phyloP scores from a whole-genome alignment of 768 basidiomycete genomes.

The Pleurotus pulmonarius region DNA sequence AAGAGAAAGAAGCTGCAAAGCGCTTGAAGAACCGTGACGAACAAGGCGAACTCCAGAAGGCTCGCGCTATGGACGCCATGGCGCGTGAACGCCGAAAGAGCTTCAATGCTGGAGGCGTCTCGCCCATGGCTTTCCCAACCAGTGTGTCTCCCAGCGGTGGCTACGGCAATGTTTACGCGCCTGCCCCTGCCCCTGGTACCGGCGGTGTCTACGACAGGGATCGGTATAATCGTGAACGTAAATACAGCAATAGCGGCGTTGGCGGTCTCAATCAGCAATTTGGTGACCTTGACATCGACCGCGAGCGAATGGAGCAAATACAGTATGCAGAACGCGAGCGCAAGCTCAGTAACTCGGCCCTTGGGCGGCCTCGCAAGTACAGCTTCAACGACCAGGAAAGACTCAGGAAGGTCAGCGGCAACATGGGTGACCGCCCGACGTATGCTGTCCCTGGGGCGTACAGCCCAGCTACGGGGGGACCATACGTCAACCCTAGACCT shows the following conservation, averaged over 20 bases:
- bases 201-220: slow-evolving; percentile 15
- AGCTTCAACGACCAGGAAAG: slow-evolving; percentile 38
- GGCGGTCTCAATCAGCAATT: slow-evolving; percentile 18
- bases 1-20: slow-evolving; percentile 40
- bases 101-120: slow-evolving; percentile 37
- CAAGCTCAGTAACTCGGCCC: slow-evolving; percentile 24
- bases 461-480: slow-evolving; percentile 18
- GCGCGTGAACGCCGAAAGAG: slow-evolving; percentile 52
- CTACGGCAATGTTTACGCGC: neutral
- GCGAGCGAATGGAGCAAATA: slow-evolving; percentile 25
- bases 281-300: slow-evolving; percentile 23
- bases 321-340: slow-evolving; percentile 26
- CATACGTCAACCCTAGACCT: slow-evolving; percentile 18
- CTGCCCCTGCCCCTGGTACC: slow-evolving; percentile 17
- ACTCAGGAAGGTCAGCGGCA: slow-evolving; percentile 34
- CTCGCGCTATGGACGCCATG: slow-evolving; percentile 51
- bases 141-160: slow-evolving; percentile 7
- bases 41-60: slow-evolving; percentile 52
- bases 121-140: slow-evolving; percentile 29
- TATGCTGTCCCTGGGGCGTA: slow-evolving; percentile 23
- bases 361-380: slow-evolving; percentile 40
- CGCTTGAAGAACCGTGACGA: slow-evolving; percentile 53
- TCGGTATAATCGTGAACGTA: slow-evolving; percentile 24
- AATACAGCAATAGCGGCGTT: slow-evolving; percentile 25
- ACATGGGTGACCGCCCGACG: slow-evolving; percentile 26